Base-by-base conservation (phyloP, 1,139 yeast genomes). In the Hanseniaspora gamundiae region DNA sequence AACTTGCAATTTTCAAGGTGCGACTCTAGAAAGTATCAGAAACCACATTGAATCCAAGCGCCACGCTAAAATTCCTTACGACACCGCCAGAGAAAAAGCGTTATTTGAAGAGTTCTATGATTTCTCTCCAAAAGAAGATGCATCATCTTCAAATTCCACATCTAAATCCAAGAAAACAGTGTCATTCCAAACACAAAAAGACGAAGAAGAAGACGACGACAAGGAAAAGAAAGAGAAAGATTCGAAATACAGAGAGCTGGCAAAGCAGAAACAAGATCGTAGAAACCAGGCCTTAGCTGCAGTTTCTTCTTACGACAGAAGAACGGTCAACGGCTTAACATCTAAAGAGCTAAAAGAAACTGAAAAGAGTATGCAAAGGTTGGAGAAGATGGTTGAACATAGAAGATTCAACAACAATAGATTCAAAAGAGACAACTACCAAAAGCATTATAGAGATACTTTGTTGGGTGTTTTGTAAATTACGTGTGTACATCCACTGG, bases 61-160 rank as follows among this genome's bases (percentile, higher is more conserved):
- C 49, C 99, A 91, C 60, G 81, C 88, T 68, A 75, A 77, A 59
- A 73, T 91, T 46, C 97, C 98, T 0, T 93, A 85, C 61, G 97
- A 91, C 54, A 65, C 76, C 0, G 83, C 78, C 48, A 82, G 82
- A 47, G 94, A 91, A 58, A 81, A 80, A 59, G 73, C 80, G 45
- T 86, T 82, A 56, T 70, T 88, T 38, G 76, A 93, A 0, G 83
- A 80, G 43, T 91, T 80, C 57, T 91, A 91, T 59, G 97, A 91
- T 62, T 91, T 87, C 64, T 69, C 44, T 6, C 24, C 27, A 11
- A 41, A 57, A 30, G 53, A 52, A 41, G 65, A 44, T 43, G 9
- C 35, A 7, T 14, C 3, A 67, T 74, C 42, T 68, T 74, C 31
- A 87, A 80, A 56, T 88, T 86, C 38, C 85, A 80, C 61, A 80